Evolutionary conservation across 345 rosid species (phyloP).

Genomic region (Eucalyptus sideroxylon): DNA sequence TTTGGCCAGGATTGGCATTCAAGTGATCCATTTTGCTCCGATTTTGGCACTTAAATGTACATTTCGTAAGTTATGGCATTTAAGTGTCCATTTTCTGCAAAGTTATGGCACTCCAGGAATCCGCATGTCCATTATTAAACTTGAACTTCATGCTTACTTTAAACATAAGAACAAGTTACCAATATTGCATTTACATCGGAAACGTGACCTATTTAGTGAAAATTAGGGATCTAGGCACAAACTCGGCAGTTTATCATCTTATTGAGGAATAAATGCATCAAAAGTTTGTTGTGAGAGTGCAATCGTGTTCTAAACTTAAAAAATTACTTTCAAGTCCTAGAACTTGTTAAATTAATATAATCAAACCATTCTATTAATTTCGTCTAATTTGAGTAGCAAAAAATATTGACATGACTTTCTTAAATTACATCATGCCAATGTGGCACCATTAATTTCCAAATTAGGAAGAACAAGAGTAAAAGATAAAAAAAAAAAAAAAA

Average conservation of each 20-base stretch:
- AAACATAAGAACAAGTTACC: background rate
- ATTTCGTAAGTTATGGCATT: too few relatives aligned
- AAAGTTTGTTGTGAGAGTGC: background rate
- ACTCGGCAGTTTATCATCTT: background rate
- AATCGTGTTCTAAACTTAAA: background rate
- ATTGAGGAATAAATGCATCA: background rate
- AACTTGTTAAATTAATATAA: background rate
- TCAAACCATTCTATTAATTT: background rate
- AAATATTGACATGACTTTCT: background rate
- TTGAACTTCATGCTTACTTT: background rate
- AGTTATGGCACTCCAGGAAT: too few relatives aligned
- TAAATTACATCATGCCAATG: background rate
- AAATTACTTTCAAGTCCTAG: fast-evolving
- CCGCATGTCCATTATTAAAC: background rate
- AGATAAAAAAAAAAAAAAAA: background rate
- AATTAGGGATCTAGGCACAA: background rate
- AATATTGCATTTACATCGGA: background rate
- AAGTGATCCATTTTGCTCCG: too few relatives aligned
- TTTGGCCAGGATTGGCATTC: too few relatives aligned
- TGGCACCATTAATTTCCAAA: background rate
- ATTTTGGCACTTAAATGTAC: too few relatives aligned
- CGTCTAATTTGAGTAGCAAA: background rate
- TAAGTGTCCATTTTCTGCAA: too few relatives aligned
- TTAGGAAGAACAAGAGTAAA: background rate
- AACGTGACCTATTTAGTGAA: background rate